Conservation (phyloP, 306 rosid species). For the Heteromeles arbutifolia region DNA sequence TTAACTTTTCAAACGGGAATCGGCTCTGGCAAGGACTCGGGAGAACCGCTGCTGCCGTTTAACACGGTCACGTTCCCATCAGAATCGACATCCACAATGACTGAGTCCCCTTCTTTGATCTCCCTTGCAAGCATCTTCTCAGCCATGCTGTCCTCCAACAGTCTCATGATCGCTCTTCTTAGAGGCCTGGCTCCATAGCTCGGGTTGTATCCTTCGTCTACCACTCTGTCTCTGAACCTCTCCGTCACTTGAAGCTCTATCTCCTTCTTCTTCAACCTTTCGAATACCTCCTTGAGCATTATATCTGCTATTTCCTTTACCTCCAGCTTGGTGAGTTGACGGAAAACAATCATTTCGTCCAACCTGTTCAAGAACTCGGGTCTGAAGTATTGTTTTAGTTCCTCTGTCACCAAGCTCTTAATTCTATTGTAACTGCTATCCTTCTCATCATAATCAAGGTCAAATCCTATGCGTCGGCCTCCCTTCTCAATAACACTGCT, state of each 20-base stretch:
- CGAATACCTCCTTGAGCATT: conserved; percentile 92
- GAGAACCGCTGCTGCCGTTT: conserved; percentile 66
- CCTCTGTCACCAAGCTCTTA: conserved; percentile 94
- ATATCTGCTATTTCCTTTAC: conserved; percentile 93
- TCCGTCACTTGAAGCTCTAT: conserved; percentile 91
- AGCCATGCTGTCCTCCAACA: conserved; percentile 97
- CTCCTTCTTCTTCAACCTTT: conserved; percentile 65
- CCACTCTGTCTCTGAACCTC: conserved; percentile 85
- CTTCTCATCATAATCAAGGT: conserved; percentile 85
- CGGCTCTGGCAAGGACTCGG: conserved; percentile 50
- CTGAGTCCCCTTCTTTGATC: conserved; percentile 89
- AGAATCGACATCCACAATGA: conserved; percentile 84
- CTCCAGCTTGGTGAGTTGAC: conserved; percentile 88
- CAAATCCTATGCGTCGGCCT: conserved; percentile 81
- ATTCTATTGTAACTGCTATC: conserved; percentile 82
- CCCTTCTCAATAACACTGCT: conserved; percentile 98
- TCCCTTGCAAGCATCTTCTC: conserved; percentile 97
- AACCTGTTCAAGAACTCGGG: conserved; percentile 89
- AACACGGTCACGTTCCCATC: conserved; percentile 90
- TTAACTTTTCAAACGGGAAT: conserved; percentile 36
- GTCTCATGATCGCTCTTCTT: conserved; percentile 94
- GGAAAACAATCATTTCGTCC: conserved; percentile 95
- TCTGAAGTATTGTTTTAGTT: conserved; percentile 81
- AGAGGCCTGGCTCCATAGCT: conserved; percentile 98
- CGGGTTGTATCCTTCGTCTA: conserved; percentile 90